A percentile compares a stretch with the other conserved stretches of the same genome.
Evolutionary conservation across 768 basidiomycete species (phyloP).

Genomic region (Coprinopsis sp.): DNA sequence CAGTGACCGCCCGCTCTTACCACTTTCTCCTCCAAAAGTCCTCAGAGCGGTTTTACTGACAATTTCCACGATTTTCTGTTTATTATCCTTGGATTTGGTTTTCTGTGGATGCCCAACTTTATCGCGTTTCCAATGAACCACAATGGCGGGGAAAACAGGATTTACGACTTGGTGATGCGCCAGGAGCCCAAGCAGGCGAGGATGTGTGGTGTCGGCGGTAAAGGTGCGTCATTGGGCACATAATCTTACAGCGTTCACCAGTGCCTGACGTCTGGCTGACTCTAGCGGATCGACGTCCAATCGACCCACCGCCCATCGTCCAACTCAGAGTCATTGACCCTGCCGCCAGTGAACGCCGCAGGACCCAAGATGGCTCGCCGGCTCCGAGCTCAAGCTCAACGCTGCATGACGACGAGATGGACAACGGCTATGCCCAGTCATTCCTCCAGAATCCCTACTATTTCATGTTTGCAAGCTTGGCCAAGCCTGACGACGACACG

Average conservation of each 20-base stretch:
- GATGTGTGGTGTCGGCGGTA: slow-evolving; percentile 87
- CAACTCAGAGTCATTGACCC: slow-evolving; percentile 86
- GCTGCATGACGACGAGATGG: slow-evolving; percentile 9
- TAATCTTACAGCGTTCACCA: neutral
- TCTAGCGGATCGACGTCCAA: slow-evolving; percentile 88
- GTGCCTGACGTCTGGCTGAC: neutral
- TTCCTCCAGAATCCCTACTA: slow-evolving; percentile 92
- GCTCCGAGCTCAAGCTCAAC: slow-evolving; percentile 17
- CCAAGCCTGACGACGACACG: slow-evolving; percentile 83
- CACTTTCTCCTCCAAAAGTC: neutral
- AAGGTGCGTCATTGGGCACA: slow-evolving; percentile 37
- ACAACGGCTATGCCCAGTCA: slow-evolving; percentile 41
- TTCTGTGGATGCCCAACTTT: neutral
- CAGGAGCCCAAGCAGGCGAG: slow-evolving; percentile 91
- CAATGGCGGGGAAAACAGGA: slow-evolving; percentile 36
- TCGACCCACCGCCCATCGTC: slow-evolving; percentile 96
- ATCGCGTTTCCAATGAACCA: neutral
- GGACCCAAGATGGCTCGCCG: slow-evolving; percentile 16
- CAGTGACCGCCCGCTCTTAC: too few relatives aligned
- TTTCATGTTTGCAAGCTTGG: slow-evolving; percentile 91
- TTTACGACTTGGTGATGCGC: slow-evolving; percentile 80
- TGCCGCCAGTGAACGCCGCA: slow-evolving; percentile 18
- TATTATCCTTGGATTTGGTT: neutral
- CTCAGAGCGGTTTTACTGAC: neutral
- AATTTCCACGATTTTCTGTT: neutral